Percentiles rank a stretch among this genome's conserved stretches.
phyloP scores from a whole-genome alignment of 192 early-diverging fungal species.

The Coemansia reversa region DNA sequence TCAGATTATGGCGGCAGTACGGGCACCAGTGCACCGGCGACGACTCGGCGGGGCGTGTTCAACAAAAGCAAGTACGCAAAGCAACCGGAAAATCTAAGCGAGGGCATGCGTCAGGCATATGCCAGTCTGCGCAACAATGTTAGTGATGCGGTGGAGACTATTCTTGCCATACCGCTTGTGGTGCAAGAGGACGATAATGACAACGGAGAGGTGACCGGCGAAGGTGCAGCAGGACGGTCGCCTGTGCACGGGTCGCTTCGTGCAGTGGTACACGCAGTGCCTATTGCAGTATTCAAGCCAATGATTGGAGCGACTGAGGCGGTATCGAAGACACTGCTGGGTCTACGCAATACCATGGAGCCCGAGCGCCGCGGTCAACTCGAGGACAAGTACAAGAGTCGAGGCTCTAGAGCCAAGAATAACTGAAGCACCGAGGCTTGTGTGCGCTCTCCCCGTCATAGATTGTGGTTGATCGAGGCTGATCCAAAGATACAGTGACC shows the following conservation, averaged over 20 bases:
- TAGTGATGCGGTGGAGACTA: slow-evolving; percentile 79
- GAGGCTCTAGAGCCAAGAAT: slow-evolving; percentile 40
- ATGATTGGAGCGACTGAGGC: slow-evolving; percentile 96
- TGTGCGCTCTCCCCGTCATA: slow-evolving; percentile 15
- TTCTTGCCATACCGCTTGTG: slow-evolving; percentile 85
- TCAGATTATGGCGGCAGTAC: slow-evolving; percentile 11
- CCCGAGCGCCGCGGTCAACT: slow-evolving; percentile 71
- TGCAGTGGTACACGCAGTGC: slow-evolving; percentile 62
- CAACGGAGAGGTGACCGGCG: slow-evolving; percentile 20
- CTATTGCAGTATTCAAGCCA: slow-evolving; percentile 88
- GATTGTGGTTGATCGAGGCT: slow-evolving; percentile 1
- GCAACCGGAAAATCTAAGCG: slow-evolving; percentile 79
- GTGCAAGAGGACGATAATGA: slow-evolving; percentile 60
- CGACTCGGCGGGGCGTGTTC: slow-evolving; percentile 32
- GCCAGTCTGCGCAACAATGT: slow-evolving; percentile 78
- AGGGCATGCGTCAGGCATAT: slow-evolving; percentile 83
- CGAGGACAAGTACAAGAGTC: slow-evolving; percentile 69
- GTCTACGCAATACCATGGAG: slow-evolving; percentile 89
- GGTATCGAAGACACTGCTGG: slow-evolving; percentile 85
- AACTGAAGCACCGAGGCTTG: neutral
- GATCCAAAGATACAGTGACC: neutral
- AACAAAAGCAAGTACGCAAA: slow-evolving; percentile 77
- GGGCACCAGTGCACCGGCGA: slow-evolving; percentile 1
- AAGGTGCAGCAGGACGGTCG: slow-evolving; percentile 50
- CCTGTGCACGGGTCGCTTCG: slow-evolving; percentile 53